Evolutionary conservation across 2,329 filamentous ascomycete genomes (phyloP), one percentile per base, ranked within the genome.

Genomic region (Beauveria caledonica): DNA sequence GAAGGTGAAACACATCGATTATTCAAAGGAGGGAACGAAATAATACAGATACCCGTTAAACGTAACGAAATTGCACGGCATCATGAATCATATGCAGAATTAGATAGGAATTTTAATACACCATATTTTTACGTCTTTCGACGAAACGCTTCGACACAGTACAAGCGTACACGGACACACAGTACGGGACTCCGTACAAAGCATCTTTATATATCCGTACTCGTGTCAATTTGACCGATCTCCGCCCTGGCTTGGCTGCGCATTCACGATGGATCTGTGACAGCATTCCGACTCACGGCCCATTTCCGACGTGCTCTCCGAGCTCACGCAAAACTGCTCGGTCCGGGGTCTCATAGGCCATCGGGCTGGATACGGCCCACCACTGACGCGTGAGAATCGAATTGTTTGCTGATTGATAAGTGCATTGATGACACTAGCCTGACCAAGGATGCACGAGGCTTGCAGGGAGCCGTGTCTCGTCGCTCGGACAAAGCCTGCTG

Each of bases 361-460:
- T 58, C 60, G 56, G 54, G 46, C 60, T 62, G 58, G 65, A 57
- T 54, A 64, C 61, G 64, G 56, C 63, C 65, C 60, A 67, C 64
- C 62, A 61, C 66, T 63, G 52, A 52, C 52, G 59, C 62, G 63
- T 63, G 60, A 64, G 61, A 62, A 56, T 54, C 54, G 55, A 40
- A 62, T 64, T 64, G 60, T 65, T 68, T 70, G 67, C 69, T 72
- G 68, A 71, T 71, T 71, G 69, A 72, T 69, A 68, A 68, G 39
- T 55, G 39, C 17, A 48, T 60, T 64, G 59, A 61, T 63, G 58
- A 67, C 60, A 53, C 60, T 53, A 51, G 45, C 51, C 63, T 67
- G 64, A 65, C 64, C 64, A 65, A 68, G 61, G 60, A 65, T 67
- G 65, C 11, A 23, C 19, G 27, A 39, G 59, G 48, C 33, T 36